phyloP scores from a whole-genome alignment of 305 asterid genomes.

The Euphrasia arctica region DNA sequence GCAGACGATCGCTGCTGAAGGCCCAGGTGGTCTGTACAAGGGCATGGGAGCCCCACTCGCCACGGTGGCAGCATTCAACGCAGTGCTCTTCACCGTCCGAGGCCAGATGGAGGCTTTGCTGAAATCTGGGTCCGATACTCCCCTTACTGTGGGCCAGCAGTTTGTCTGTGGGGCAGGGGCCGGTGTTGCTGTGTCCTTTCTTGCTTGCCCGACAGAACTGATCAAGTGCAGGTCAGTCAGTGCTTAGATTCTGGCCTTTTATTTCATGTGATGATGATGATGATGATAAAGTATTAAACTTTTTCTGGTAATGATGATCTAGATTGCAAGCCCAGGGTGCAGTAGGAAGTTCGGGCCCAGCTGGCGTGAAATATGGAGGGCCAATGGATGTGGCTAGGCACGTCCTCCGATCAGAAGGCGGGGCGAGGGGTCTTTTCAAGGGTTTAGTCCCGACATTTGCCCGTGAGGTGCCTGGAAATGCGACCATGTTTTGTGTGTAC shows the following conservation, averaged over 20 bases:
- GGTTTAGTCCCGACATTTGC: conserved; percentile 80
- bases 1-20: conserved; percentile 91
- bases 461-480: conserved; percentile 91
- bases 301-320: neutral
- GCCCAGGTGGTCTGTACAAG: conserved; percentile 81
- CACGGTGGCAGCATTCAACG: conserved; percentile 94
- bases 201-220: conserved; percentile 97
- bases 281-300: no score
- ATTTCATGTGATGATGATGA: conserved; percentile 10
- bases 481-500: conserved; percentile 84
- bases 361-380: conserved; percentile 70
- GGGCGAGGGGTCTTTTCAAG: conserved; percentile 76
- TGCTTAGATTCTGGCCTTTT: neutral
- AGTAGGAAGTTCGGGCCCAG: conserved; percentile 34
- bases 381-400: conserved; percentile 93
- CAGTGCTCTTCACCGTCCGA: conserved; percentile 79
- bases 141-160: conserved; percentile 80
- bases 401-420: conserved; percentile 70
- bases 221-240: conserved; percentile 80
- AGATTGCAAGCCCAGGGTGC: conserved; percentile 97
- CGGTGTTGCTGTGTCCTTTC: conserved; percentile 86
- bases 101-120: conserved; percentile 84
- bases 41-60: conserved; percentile 99
- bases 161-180: conserved; percentile 87
- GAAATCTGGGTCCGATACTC: conserved; percentile 73